These are phyloP conservation scores for Calonectria fujianensis DNA, from an alignment of 2,329 filamentous ascomycete genomes.

Conservation along the genomic window DNA sequence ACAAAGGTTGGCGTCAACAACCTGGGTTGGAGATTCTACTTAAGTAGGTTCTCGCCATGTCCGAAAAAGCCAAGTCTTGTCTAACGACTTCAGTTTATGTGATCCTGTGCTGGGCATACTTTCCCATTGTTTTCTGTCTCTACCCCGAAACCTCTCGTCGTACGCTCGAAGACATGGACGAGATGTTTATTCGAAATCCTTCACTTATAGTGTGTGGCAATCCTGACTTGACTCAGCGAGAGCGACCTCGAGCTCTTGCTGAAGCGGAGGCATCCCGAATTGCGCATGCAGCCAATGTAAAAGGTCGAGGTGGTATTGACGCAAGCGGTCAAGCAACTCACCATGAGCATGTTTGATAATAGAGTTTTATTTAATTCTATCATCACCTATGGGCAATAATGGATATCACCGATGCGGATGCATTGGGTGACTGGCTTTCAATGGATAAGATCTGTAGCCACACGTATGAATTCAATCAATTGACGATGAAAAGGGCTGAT, in stretches of 20 bases:
- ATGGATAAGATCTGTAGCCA: too few relatives aligned
- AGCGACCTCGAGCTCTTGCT: constrained; percentile 59
- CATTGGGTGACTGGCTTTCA: too few relatives aligned
- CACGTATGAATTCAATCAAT: too few relatives aligned
- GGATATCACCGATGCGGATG: too few relatives aligned
- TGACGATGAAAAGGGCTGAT: too few relatives aligned
- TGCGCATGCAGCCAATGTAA: constrained; percentile 41
- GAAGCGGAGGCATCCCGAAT: constrained; percentile 60
- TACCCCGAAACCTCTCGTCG: constrained; percentile 69
- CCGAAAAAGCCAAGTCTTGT: not conserved
- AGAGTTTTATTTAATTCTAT: too few relatives aligned
- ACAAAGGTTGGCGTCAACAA: constrained; percentile 65
- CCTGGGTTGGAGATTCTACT: constrained; percentile 65
- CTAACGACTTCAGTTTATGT: constrained; percentile 53
- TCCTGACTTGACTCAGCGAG: constrained; percentile 59
- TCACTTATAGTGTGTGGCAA: constrained; percentile 59
- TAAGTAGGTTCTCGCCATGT: constrained; percentile 56
- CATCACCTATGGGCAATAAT: too few relatives aligned
- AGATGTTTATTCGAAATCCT: constrained; percentile 61
- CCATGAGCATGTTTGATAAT: constrained; percentile 27
- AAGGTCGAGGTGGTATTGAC: constrained; percentile 4
- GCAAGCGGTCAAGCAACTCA: constrained; percentile 12
- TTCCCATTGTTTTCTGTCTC: constrained; percentile 67
- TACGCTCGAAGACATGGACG: constrained; percentile 70
- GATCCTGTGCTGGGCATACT: constrained; percentile 59